phyloP scores from a whole-genome alignment of 768 basidiomycete genomes.

The Amanita jacksonii region DNA sequence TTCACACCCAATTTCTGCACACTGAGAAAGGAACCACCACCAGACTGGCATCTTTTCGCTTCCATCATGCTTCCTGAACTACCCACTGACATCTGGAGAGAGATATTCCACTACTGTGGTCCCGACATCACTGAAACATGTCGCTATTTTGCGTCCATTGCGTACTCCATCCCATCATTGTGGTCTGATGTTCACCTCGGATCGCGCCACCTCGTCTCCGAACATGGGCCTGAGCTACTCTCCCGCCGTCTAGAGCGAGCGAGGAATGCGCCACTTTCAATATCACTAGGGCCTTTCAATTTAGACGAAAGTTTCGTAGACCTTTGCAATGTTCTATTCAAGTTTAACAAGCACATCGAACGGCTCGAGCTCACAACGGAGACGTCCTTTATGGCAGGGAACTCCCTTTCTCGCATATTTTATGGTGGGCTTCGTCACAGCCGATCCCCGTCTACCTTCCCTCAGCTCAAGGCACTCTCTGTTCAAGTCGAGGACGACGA shows the following conservation, averaged over 20 bases:
- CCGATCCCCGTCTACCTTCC: no score
- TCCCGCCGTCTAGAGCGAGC: background rate
- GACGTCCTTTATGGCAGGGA: background rate
- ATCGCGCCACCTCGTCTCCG: background rate
- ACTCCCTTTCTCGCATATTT: background rate
- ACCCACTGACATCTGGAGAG: background rate
- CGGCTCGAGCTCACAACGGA: background rate
- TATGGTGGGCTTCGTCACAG: no score
- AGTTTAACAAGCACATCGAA: background rate
- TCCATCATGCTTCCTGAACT: background rate
- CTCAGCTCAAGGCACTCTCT: background rate
- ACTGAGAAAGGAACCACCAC: no score
- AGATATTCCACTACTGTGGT: no score
- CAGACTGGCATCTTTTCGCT: no score
- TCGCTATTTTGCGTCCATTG: background rate
- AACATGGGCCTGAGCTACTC: background rate
- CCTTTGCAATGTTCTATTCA: background rate
- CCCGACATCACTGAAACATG: background rate
- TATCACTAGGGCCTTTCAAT: background rate
- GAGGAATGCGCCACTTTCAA: background rate
- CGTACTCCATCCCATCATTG: background rate
- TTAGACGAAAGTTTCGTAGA: background rate
- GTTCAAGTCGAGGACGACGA: background rate
- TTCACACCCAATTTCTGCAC: no score
- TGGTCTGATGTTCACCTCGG: background rate